Conservation (phyloP, 2,329 filamentous ascomycete species). For the Botrytis porri region DNA sequence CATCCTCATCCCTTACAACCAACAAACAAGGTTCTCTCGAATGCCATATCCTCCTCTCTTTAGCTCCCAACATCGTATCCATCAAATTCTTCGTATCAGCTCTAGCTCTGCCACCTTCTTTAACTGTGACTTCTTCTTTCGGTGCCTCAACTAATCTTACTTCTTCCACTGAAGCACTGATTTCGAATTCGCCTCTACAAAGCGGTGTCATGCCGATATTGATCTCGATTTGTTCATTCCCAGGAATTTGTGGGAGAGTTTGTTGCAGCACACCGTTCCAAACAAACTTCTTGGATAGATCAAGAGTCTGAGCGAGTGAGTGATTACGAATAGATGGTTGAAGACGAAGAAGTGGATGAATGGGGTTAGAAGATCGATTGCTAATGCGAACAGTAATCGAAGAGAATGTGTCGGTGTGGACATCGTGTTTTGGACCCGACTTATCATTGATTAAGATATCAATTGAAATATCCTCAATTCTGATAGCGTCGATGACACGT, state of each 20-base stretch:
- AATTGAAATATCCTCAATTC: conserved; percentile 73
- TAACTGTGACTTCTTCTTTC: conserved; percentile 34
- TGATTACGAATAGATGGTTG: conserved; percentile 75
- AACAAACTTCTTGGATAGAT: conserved; percentile 76
- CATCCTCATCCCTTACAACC: conserved; percentile 48
- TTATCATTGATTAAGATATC: conserved; percentile 51
- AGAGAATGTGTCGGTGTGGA: conserved; percentile 61
- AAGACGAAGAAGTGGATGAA: conserved; percentile 71
- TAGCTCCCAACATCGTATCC: conserved; percentile 56
- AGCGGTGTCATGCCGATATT: conserved; percentile 70
- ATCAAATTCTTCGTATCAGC: conserved; percentile 56
- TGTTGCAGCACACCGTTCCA: conserved; percentile 85
- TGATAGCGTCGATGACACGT: conserved; percentile 80
- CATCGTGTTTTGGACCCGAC: conserved; percentile 30
- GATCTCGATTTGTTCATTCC: conserved; percentile 57
- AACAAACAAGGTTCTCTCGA: conserved; percentile 56
- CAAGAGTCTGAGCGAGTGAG: conserved; percentile 61
- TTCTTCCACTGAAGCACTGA: conserved; percentile 80
- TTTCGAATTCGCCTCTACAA: conserved; percentile 78
- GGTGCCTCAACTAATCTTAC: conserved; percentile 48
- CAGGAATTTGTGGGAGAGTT: conserved; percentile 60
- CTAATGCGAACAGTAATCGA: conserved; percentile 67
- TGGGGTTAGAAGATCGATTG: conserved; percentile 67
- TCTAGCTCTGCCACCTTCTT: conserved; percentile 41
- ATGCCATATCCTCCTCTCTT: conserved; percentile 64